phyloP scores from a whole-genome alignment of 371 early-diverging fungal species.

The Choanephora cucurbitarum region DNA sequence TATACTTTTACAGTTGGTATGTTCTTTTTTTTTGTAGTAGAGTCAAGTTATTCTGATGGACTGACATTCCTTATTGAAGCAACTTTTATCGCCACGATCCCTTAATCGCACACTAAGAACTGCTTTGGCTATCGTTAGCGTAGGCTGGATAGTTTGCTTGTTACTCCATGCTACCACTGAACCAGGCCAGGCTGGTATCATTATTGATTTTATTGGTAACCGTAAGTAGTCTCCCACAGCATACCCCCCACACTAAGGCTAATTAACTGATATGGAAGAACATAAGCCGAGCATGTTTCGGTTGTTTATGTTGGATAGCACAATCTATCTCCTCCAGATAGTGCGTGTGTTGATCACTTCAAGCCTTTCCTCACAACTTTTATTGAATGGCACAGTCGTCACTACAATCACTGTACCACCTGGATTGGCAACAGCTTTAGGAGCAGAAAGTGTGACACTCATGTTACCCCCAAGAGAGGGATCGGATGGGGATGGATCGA shows the following conservation, averaged over 20 bases:
- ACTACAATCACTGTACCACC: slow-evolving; percentile 30
- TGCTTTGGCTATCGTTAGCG: slow-evolving; percentile 32
- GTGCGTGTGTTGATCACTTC: slow-evolving; percentile 42
- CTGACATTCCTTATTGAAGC: slow-evolving; percentile 8
- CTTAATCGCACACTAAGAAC: slow-evolving; percentile 35
- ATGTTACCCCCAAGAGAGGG: slow-evolving; percentile 33
- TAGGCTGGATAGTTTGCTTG: slow-evolving; percentile 32
- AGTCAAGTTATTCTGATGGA: no score
- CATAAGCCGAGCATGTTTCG: slow-evolving; percentile 31
- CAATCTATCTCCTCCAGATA: slow-evolving; percentile 37
- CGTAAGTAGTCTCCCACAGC: slow-evolving; percentile 22
- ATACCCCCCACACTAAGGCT: background rate
- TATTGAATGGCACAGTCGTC: slow-evolving; percentile 28
- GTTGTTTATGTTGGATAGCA: slow-evolving; percentile 32
- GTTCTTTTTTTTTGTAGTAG: background rate
- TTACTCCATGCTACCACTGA: slow-evolving; percentile 38
- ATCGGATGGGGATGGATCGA: slow-evolving; percentile 11
- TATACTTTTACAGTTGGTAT: slow-evolving; percentile 37
- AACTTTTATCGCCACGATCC: slow-evolving; percentile 38
- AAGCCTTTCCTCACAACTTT: slow-evolving; percentile 38
- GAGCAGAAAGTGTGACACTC: slow-evolving; percentile 33
- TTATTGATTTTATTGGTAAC: slow-evolving; percentile 52
- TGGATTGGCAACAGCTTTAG: slow-evolving; percentile 31
- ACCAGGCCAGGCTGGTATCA: slow-evolving; percentile 44
- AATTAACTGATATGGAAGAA: slow-evolving; percentile 16